phyloP scores from a whole-genome alignment of 371 early-diverging fungal species.

The Umbelopsis sp. region DNA sequence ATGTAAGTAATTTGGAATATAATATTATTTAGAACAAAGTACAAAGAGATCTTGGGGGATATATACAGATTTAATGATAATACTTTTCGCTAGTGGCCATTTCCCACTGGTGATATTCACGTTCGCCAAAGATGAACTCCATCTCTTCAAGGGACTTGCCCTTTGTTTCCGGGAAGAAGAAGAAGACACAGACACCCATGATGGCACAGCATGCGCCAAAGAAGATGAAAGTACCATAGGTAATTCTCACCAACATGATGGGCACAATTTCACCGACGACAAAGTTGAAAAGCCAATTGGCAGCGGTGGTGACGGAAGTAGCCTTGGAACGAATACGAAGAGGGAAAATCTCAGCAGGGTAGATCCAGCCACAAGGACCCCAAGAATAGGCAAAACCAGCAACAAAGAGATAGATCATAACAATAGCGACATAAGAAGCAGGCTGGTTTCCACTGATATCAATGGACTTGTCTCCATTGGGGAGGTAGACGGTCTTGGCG shows the following conservation, averaged over 20 bases:
- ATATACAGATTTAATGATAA: background rate
- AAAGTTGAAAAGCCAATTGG: slow-evolving; percentile 69
- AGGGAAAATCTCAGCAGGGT: slow-evolving; percentile 72
- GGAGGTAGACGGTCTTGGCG: slow-evolving; percentile 24
- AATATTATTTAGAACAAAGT: background rate
- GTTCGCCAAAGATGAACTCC: slow-evolving; percentile 54
- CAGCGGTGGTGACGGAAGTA: slow-evolving; percentile 59
- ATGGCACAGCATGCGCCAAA: slow-evolving; percentile 56
- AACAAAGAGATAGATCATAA: slow-evolving; percentile 55
- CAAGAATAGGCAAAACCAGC: slow-evolving; percentile 56
- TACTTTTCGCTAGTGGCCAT: slow-evolving; percentile 1
- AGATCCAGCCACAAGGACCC: slow-evolving; percentile 59
- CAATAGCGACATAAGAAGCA: slow-evolving; percentile 53
- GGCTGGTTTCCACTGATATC: slow-evolving; percentile 38
- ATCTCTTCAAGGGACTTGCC: slow-evolving; percentile 64
- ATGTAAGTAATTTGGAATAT: too few relatives aligned
- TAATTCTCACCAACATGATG: slow-evolving; percentile 46
- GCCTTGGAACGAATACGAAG: slow-evolving; percentile 54
- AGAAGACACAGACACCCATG: slow-evolving; percentile 40
- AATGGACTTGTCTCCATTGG: slow-evolving; percentile 25
- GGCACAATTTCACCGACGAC: slow-evolving; percentile 50
- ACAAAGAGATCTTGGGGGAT: background rate
- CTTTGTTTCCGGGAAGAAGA: slow-evolving; percentile 64
- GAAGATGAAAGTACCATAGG: slow-evolving; percentile 62
- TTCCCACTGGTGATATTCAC: background rate